A percentile compares a stretch with the other conserved stretches of the same genome.
phyloP scores from a whole-genome alignment of 2,329 filamentous ascomycete species.

The Fusarium sp. region DNA sequence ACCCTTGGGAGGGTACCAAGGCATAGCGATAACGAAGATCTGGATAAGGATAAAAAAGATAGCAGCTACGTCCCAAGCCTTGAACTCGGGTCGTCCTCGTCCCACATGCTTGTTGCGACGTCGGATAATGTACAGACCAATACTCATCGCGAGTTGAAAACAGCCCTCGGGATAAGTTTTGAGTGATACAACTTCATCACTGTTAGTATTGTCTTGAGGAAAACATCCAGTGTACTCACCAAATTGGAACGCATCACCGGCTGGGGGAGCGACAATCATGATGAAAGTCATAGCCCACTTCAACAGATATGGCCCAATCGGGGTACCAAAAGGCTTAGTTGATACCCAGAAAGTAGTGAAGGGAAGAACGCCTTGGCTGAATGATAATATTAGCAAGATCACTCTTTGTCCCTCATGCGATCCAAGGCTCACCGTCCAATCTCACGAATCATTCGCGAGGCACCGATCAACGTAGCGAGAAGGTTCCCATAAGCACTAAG shows the following conservation, averaged over 20 bases:
- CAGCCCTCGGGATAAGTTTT: constrained; percentile 69
- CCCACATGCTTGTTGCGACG: constrained; percentile 66
- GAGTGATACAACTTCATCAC: constrained; percentile 65
- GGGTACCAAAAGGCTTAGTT: constrained; percentile 73
- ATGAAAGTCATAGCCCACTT: constrained; percentile 70
- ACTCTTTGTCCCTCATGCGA: background rate
- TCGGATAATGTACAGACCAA: constrained; percentile 71
- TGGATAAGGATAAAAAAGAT: constrained; percentile 70
- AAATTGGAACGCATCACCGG: constrained; percentile 70
- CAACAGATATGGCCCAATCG: constrained; percentile 69
- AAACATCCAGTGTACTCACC: background rate
- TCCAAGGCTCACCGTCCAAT: constrained; percentile 55
- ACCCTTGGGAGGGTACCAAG: constrained; percentile 76
- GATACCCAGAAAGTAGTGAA: constrained; percentile 73
- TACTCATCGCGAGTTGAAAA: constrained; percentile 68
- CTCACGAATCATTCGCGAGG: constrained; percentile 70
- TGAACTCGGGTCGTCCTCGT: constrained; percentile 65
- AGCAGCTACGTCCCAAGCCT: constrained; percentile 66
- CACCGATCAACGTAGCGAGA: constrained; percentile 66
- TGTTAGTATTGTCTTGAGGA: background rate
- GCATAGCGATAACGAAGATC: constrained; percentile 74
- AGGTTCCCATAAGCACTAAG: constrained; percentile 72
- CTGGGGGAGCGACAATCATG: constrained; percentile 72
- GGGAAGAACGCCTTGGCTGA: constrained; percentile 71
- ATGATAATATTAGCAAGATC: constrained; percentile 47